Evolutionary conservation across 192 early-diverging fungal genomes (phyloP), one percentile per base, ranked within the genome.

Genomic region (Linderina pennispora): DNA sequence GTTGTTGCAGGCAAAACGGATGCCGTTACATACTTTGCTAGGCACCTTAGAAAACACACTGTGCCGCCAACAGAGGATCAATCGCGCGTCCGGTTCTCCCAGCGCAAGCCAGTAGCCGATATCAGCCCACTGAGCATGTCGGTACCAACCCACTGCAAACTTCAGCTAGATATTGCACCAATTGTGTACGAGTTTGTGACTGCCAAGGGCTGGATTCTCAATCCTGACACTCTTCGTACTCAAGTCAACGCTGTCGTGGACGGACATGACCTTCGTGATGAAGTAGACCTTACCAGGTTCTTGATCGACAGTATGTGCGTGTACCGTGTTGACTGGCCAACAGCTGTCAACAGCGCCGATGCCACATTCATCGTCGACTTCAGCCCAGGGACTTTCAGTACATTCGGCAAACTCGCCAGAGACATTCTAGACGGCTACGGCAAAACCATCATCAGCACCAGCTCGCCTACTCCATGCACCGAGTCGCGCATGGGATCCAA

Each of bases 321-420:
- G n/a, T 16, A 48, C 18, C 55, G 33, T 2, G 51, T 58, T 2
- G 44, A 62, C 43, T 70, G 66, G 66, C 59, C 66, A 7, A 46
- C 51, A 9, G 59, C 55, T 6, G 26, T 58, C 11, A 17, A 25
- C n/a, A 38, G 37, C 21, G 19, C 55, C 0, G 49, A 38, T 8
- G 21, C 45, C 10, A 52, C 91, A 14, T 91, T 91, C 72, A 78
- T 91, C n/a, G 77, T 94, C 32, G 94, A 97, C 70, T 94, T 94
- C 69, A 90, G 93, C 7, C 90, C 90, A 2, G 89, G 89, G 38
- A 87, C 87, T 16, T 56, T 79, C 20, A 87, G 86, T 5, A 89
- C 89, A 24, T 78, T 93, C 60, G 89, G 89, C 45, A 73, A 74
- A 23, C 65, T 91, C 40, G 91, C 86, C 7, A 74, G 83, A 65